Evolutionary conservation across 164 flowering plant genomes (phyloP).

Genomic region (Protea cynaroides): DNA sequence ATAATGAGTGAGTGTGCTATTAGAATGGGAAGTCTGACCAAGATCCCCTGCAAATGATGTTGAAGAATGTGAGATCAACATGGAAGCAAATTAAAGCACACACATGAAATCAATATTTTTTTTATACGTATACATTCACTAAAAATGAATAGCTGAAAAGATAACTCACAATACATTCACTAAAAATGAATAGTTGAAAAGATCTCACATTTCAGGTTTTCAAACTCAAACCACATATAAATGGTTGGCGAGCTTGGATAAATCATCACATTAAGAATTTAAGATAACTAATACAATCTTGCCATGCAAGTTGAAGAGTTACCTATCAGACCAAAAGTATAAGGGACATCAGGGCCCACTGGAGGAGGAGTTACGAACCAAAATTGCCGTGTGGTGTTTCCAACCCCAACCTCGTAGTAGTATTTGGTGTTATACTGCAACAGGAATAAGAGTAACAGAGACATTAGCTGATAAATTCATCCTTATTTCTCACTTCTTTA

Average conservation of each 20-base stretch:
- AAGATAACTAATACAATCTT: too few relatives aligned
- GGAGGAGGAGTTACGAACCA: conserved; percentile 46
- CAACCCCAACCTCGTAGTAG: conserved; percentile 41
- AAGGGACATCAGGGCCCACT: conserved; percentile 52
- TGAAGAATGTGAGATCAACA: neutral
- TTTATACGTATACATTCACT: neutral
- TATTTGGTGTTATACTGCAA: conserved; percentile 46
- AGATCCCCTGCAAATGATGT: conserved; percentile 56
- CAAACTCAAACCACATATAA: neutral
- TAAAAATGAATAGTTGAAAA: too few relatives aligned
- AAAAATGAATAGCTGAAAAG: too few relatives aligned
- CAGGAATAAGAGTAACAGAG: too few relatives aligned
- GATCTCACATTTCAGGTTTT: too few relatives aligned
- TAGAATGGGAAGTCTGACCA: conserved; percentile 73
- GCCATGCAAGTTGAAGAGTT: too few relatives aligned
- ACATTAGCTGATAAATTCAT: too few relatives aligned
- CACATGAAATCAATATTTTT: neutral
- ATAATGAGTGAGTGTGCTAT: conserved; percentile 59
- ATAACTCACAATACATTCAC: too few relatives aligned
- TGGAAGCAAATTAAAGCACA: neutral
- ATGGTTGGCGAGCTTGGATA: neutral
- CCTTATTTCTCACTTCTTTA: too few relatives aligned
- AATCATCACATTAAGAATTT: too few relatives aligned
- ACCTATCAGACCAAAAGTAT: conserved; percentile 56
- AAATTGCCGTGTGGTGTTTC: conserved; percentile 28